Evolutionary conservation across 176 grass and related monocot species (phyloP), one percentile per base, ranked within the genome.

Genomic region (Saccharum spontaneum): DNA sequence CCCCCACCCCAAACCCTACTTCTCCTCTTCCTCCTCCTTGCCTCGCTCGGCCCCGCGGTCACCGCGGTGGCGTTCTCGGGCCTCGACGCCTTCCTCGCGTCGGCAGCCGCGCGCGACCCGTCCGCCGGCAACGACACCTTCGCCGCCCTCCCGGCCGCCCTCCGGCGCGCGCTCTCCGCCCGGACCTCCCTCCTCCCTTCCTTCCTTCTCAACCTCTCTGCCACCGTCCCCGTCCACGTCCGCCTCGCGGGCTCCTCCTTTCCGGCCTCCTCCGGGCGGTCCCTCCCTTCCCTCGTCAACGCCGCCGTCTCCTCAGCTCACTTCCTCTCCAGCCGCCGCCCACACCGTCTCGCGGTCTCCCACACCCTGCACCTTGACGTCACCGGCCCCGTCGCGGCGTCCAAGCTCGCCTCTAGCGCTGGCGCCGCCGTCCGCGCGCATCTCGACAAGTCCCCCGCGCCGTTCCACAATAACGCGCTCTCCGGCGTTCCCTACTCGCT

Each of bases 401-500:
- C 77, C 36, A 79, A 78, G 16, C 76, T 85, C 39, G 81, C 83
- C 7, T 79, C 84, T 2, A 36, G 22, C 67, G 79, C 79, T 14
- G 20, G 79, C 65, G 46, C 11, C 65, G 79, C 65, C 79, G 65
- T 81, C 45, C 79, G 79, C 73, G 55, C 76, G 17, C 89, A 93
- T 71, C 91, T 93, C 65, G 55, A 84, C 8, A 71, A 79, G 2
- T 61, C 90, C 40, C 83, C 90, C 2, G 69, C 89, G 65, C 95
- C 95, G 14, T 90, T 97, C 83, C 90, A 97, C 71, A 34, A 79
- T n/a, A 80, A 69, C 46, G 75, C 80, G 8, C 89, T 95, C 77
- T 90, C 82, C 10, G 83, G 89, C n/a, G 97, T 98, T 4, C 91
- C 97, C 3, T 96, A 94, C 91, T 86, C 90, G 6, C 22, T 92